Conservation (phyloP, 1,284 basidiomycete species). For the Marasmius sp. region DNA sequence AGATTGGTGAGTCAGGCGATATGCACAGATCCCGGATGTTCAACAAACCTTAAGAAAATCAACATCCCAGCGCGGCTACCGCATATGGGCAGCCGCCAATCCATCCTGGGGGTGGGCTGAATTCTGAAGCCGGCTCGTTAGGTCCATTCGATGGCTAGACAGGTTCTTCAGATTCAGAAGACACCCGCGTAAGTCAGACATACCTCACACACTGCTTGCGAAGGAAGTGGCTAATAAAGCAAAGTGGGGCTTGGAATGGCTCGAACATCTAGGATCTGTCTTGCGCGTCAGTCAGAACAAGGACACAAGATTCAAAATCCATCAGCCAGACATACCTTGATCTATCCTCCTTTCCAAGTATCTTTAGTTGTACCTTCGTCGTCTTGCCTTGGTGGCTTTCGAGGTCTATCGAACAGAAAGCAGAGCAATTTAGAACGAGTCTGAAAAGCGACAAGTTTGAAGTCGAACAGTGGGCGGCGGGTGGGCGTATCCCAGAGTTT, state of each 20-base stretch:
- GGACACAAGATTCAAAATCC: not conserved
- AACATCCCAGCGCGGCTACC: constrained; percentile 66
- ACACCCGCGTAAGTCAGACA: not conserved
- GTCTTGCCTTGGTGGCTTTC: too few relatives aligned
- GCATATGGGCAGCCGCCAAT: constrained; percentile 71
- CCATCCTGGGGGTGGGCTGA: constrained; percentile 55
- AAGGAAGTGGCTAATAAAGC: constrained; percentile 27
- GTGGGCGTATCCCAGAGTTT: too few relatives aligned
- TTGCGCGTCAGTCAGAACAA: not conserved
- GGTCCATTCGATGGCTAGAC: constrained; percentile 67
- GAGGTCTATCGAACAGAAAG: too few relatives aligned
- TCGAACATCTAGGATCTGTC: constrained; percentile 47
- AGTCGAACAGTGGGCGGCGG: too few relatives aligned
- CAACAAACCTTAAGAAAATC: constrained; percentile 52
- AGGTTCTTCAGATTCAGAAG: not conserved
- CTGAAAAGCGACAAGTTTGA: too few relatives aligned
- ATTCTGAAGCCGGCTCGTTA: constrained; percentile 53
- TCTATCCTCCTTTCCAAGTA: constrained; percentile 47
- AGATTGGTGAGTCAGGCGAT: not conserved
- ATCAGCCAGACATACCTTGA: constrained; percentile 33
- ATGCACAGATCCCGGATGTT: not conserved
- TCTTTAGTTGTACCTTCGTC: too few relatives aligned
- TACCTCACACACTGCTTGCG: constrained; percentile 42
- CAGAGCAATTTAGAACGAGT: too few relatives aligned
- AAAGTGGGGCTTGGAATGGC: constrained; percentile 25